A percentile compares a stretch with the other conserved stretches of the same genome.
phyloP scores from a whole-genome alignment of 2,329 filamentous ascomycete genomes.

The Daldinia sp. region DNA sequence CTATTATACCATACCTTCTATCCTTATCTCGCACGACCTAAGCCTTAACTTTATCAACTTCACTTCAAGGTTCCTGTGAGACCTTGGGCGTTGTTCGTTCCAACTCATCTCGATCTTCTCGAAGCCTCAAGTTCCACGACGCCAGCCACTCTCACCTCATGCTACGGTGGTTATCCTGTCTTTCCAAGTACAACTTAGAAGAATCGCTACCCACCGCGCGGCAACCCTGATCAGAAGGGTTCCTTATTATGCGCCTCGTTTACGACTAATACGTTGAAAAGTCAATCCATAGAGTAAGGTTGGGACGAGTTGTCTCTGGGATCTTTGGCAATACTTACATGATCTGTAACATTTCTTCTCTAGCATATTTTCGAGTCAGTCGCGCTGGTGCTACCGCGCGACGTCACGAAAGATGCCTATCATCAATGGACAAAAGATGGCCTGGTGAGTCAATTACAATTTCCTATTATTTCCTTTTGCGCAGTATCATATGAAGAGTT shows the following conservation, averaged over 20 bases:
- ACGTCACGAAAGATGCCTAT: conserved; percentile 67
- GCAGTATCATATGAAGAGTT: conserved; percentile 21
- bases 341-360: conserved; percentile 14
- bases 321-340: conserved; percentile 19
- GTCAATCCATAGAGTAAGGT: conserved; percentile 25
- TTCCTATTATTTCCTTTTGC: conserved; percentile 10
- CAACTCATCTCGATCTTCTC: conserved; percentile 15
- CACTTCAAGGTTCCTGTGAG: conserved; percentile 15
- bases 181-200: conserved; percentile 21
- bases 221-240: conserved; percentile 20
- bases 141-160: conserved; percentile 29
- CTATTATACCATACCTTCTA: conserved; percentile 19
- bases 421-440: conserved; percentile 78
- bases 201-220: conserved; percentile 17
- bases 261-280: conserved; percentile 10
- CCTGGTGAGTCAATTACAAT: conserved; percentile 68
- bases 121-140: conserved; percentile 30
- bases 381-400: conserved; percentile 18
- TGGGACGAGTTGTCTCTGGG: conserved; percentile 1
- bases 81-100: conserved; percentile 22
- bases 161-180: conserved; percentile 9
- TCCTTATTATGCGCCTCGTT: conserved; percentile 4
- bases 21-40: conserved; percentile 8
- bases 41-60: conserved; percentile 3
- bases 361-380: conserved; percentile 18